Evolutionary conservation across 164 flowering plant species (phyloP), one percentile per base, ranked within the genome.

Genomic region (Chloranthus sessilifolius): DNA sequence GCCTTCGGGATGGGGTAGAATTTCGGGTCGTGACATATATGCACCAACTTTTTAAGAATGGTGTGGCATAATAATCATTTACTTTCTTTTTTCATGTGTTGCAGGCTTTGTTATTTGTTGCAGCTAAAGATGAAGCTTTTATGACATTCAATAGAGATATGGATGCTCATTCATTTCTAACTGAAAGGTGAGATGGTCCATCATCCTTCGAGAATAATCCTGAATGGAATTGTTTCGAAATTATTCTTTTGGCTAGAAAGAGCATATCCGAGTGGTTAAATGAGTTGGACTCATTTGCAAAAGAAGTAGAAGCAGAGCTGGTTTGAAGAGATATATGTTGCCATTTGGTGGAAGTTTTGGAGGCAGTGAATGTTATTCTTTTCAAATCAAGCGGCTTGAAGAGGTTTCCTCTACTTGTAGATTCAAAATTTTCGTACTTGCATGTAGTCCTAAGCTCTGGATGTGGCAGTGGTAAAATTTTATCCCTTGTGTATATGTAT

Each of bases 61-160:
- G n/a, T n/a, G n/a, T n/a, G n/a, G 7, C 36, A 48, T 8, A 48
- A 7, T 45, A 0, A 6, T 5, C n/a, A 33, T 7, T 53, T 6
- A 38, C 22, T 26, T 25, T 17, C 20, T 30, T 30, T 41, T 20
- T 45, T 2, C n/a, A 11, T 11, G n/a, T 51, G 41, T 38, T 50
- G 57, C 51, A 80, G 82, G 78, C 80, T 48, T 71, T 80, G 56
- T 62, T 83, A 15, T 76, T 67, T 48, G 44, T 76, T 47, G 83
- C 84, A 19, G 86, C 86, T 47, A 86, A 83, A 65, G 86, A 83
- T 70, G 86, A 83, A 69, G 84, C 81, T 10, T 80, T 70, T 47
- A 57, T 71, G 64, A 73, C 81, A 34, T 60, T 63, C 46, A 71
- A 78, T 26, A 61, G 78, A 43, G 73, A 74, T 52, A 73, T 63